Percentiles rank a stretch among this genome's conserved stretches.
These are phyloP conservation scores for Esteya vermicola DNA, from an alignment of 2,329 filamentous ascomycete genomes.

Conservation along the genomic window DNA sequence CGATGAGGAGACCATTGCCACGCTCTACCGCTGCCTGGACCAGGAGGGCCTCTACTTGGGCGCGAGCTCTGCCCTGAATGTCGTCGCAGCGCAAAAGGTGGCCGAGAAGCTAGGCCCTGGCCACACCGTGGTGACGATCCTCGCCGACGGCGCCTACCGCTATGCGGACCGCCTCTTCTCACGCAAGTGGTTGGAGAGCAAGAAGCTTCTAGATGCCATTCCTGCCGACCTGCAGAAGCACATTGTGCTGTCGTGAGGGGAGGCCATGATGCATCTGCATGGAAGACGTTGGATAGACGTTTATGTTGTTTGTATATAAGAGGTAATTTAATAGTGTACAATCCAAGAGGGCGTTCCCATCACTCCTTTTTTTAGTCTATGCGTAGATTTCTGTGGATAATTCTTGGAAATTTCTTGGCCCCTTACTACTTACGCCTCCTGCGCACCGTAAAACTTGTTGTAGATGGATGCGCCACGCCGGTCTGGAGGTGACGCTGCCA, in stretches of 20 bases:
- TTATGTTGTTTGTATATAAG: no score
- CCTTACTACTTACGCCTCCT: background rate
- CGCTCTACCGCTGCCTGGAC: conserved; percentile 93
- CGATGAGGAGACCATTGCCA: conserved; percentile 91
- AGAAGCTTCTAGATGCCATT: conserved; percentile 68
- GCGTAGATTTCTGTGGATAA: no score
- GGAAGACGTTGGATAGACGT: no score
- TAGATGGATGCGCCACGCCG: conserved; percentile 15
- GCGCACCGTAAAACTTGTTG: conserved; percentile 16
- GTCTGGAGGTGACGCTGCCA: conserved; percentile 8
- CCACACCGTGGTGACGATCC: conserved; percentile 80
- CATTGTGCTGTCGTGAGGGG: conserved; percentile 86
- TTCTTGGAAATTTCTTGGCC: background rate
- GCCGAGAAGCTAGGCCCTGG: conserved; percentile 81
- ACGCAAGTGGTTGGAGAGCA: conserved; percentile 74
- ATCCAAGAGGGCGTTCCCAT: no score
- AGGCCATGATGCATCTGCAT: no score
- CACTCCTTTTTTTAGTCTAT: no score
- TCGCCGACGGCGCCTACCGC: conserved; percentile 93
- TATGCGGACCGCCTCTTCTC: conserved; percentile 93
- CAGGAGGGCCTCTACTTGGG: conserved; percentile 93
- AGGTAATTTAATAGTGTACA: no score
- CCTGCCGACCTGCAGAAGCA: conserved; percentile 83
- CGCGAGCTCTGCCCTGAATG: conserved; percentile 85
- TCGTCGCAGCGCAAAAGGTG: conserved; percentile 87